Conservation (phyloP, 2,329 filamentous ascomycete species). For the Epicoccum sorghinum region DNA sequence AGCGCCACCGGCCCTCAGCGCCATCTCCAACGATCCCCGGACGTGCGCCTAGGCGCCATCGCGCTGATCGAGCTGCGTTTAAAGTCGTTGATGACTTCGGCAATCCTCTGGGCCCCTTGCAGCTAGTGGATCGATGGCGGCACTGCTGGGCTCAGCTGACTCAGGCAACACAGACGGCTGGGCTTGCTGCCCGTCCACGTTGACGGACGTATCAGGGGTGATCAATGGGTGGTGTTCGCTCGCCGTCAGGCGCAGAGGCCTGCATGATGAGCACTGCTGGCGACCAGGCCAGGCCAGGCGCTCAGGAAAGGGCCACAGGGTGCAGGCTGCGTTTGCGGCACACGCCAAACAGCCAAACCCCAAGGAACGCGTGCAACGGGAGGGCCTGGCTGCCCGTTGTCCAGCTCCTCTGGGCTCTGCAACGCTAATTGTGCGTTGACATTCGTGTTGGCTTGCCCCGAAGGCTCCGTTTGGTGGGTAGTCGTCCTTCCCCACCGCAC, state of each 20-base stretch:
- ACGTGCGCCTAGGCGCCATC: slow-evolving; percentile 22
- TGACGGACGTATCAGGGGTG: slow-evolving; percentile 1
- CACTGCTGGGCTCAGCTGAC: slow-evolving; percentile 1
- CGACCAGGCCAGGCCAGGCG: neutral
- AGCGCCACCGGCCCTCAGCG: slow-evolving; percentile 1
- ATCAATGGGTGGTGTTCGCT: slow-evolving; percentile 6
- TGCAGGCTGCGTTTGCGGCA: neutral
- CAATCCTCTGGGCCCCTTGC: slow-evolving; percentile 25
- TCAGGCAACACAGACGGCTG: slow-evolving; percentile 10
- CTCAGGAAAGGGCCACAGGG: no score
- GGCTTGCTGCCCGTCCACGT: neutral
- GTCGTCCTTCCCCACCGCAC: neutral
- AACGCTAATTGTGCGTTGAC: neutral
- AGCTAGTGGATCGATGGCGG: slow-evolving; percentile 24
- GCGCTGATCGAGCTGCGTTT: slow-evolving; percentile 30
- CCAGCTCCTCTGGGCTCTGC: neutral
- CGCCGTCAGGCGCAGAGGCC: slow-evolving; percentile 8
- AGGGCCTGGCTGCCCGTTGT: neutral
- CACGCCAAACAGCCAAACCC: neutral
- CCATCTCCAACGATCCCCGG: slow-evolving; percentile 24
- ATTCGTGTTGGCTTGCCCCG: neutral
- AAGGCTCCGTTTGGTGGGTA: neutral
- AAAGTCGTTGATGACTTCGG: slow-evolving; percentile 35
- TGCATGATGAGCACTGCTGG: slow-evolving; percentile 7
- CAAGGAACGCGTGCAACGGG: neutral